Evolutionary conservation across 768 basidiomycete species (phyloP).

Genomic region (Lepiota venenata): DNA sequence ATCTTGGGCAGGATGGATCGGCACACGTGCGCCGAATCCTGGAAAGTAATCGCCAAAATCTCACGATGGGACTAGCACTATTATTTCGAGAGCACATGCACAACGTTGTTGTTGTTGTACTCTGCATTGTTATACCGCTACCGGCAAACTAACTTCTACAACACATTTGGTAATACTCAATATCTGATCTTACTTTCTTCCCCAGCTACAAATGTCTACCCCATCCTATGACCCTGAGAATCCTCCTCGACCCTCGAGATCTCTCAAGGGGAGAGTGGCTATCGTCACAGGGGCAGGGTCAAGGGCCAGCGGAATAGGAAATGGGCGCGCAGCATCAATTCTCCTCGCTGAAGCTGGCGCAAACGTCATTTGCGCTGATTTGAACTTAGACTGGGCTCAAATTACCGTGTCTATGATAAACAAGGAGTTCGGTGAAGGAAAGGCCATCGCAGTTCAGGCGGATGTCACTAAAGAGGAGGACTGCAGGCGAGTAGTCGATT

Average conservation of each 20-base stretch:
- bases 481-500: conserved; percentile 32
- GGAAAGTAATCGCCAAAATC: no score
- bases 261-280: conserved; percentile 31
- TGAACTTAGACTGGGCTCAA: conserved; percentile 33
- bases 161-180: neutral
- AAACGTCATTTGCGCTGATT: conserved; percentile 32
- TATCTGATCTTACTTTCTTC: neutral
- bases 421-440: conserved; percentile 30
- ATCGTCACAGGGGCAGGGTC: conserved; percentile 43
- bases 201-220: neutral
- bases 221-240: conserved; percentile 17
- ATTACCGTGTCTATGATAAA: conserved; percentile 36
- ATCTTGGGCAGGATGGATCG: no score
- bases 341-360: conserved; percentile 40
- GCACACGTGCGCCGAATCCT: no score
- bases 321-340: conserved; percentile 38
- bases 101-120: no score
- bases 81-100: no score
- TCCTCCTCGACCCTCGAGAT: conserved; percentile 31
- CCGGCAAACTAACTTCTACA: no score
- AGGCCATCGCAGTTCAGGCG: conserved; percentile 28
- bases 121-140: no score
- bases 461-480: conserved; percentile 33
- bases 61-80: no score
- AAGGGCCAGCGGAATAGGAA: conserved; percentile 35